phyloP scores from a whole-genome alignment of 768 basidiomycete genomes.

The Piloderma croceum region DNA sequence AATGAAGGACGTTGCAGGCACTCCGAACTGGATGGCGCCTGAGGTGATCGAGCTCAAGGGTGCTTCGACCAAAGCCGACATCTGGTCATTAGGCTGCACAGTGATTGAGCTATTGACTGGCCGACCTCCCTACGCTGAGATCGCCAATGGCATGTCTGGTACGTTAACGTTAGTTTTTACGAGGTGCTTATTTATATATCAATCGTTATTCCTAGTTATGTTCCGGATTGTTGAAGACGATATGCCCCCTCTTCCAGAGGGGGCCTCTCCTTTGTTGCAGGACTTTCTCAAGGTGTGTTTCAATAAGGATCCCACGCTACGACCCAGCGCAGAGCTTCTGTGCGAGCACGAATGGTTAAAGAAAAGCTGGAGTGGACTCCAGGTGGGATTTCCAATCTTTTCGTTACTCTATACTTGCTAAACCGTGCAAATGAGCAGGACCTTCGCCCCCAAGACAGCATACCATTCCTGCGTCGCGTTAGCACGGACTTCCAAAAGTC shows the following conservation, averaged over 20 bases:
- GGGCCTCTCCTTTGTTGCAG: slow-evolving; percentile 65
- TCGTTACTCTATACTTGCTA: slow-evolving; percentile 1
- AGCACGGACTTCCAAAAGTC: slow-evolving; percentile 79
- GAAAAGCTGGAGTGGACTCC: slow-evolving; percentile 69
- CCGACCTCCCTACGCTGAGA: slow-evolving; percentile 85
- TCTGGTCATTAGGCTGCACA: slow-evolving; percentile 94
- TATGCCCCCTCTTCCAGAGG: slow-evolving; percentile 80
- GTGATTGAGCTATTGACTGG: slow-evolving; percentile 93
- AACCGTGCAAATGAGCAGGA: slow-evolving; percentile 41
- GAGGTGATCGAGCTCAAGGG: slow-evolving; percentile 96
- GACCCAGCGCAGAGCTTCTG: slow-evolving; percentile 81
- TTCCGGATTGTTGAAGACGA: slow-evolving; percentile 95
- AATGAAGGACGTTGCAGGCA: slow-evolving; percentile 84
- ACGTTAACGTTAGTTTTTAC: slow-evolving; percentile 13
- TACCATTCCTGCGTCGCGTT: slow-evolving; percentile 90
- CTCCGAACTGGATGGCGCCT: slow-evolving; percentile 99
- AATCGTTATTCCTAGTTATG: slow-evolving; percentile 60
- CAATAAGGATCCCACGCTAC: slow-evolving; percentile 73
- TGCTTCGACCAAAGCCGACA: slow-evolving; percentile 88
- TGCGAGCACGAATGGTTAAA: slow-evolving; percentile 92
- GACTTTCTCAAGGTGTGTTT: slow-evolving; percentile 89
- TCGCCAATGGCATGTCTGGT: slow-evolving; percentile 89
- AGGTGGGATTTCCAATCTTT: slow-evolving; percentile 52
- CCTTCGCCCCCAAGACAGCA: slow-evolving; percentile 87
- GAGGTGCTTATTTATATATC: neutral